These are phyloP conservation scores for Phaffomyces opuntiae DNA, from an alignment of 805 yeast species.

Conservation along the genomic window DNA sequence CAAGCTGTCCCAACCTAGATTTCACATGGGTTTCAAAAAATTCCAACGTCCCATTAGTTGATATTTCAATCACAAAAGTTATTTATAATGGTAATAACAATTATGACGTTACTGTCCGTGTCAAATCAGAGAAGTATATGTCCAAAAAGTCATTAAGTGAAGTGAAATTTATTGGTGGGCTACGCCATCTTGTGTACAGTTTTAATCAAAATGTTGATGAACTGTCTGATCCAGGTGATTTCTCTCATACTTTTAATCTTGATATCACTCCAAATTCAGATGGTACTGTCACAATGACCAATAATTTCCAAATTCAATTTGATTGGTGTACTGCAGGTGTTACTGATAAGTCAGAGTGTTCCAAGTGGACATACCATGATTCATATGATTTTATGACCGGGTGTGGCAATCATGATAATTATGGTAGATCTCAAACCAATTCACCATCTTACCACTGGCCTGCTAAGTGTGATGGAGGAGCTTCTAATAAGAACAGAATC, in stretches of 20 bases:
- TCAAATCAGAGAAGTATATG: conserved; percentile 5
- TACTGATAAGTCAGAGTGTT: no score
- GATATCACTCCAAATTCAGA: not conserved
- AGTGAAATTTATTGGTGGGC: conserved; percentile 9
- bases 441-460: no score
- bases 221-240: conserved; percentile 6
- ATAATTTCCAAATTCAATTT: conserved; percentile 7
- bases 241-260: conserved; percentile 6
- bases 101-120: conserved; percentile 9
- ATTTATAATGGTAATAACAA: conserved; percentile 1
- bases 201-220: not conserved
- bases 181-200: not conserved
- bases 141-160: conserved; percentile 6
- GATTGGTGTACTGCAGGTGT: no score
- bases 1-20: conserved; percentile 4
- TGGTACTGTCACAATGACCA: conserved; percentile 5
- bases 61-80: conserved; percentile 8
- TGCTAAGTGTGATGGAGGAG: no score
- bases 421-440: no score
- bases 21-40: conserved; percentile 3
- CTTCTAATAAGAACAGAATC: no score
- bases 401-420: no score
- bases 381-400: no score
- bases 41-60: conserved; percentile 7
- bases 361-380: no score